Percentiles rank a stretch among this genome's conserved stretches.
Conservation (phyloP, 1,139 yeast species). For the Kurtzmaniella quercitrusa region DNA sequence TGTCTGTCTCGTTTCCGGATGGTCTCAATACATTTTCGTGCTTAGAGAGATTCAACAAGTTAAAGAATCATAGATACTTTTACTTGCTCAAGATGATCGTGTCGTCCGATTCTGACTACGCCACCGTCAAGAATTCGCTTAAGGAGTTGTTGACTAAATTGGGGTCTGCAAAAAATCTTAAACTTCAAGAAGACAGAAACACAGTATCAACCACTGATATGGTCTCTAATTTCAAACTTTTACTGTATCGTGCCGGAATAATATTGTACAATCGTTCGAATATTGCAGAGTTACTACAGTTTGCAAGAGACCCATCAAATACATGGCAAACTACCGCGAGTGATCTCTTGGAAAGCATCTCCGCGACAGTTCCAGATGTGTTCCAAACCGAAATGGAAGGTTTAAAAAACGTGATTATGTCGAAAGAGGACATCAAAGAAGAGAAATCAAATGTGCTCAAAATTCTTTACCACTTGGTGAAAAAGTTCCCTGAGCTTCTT, state of each 20-base stretch:
- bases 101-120: slow-evolving; percentile 57
- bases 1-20: slow-evolving; percentile 55
- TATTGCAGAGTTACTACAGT: slow-evolving; percentile 49
- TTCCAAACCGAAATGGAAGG: slow-evolving; percentile 57
- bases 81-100: slow-evolving; percentile 54
- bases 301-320: slow-evolving; percentile 34
- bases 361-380: slow-evolving; percentile 60
- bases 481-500: slow-evolving; percentile 39
- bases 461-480: slow-evolving; percentile 59
- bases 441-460: slow-evolving; percentile 32
- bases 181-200: slow-evolving; percentile 32
- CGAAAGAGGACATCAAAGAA: slow-evolving; percentile 3
- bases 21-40: slow-evolving; percentile 44
- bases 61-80: slow-evolving; percentile 56
- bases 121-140: slow-evolving; percentile 55
- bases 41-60: slow-evolving; percentile 46
- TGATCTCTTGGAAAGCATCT: slow-evolving; percentile 55
- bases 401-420: slow-evolving; percentile 31
- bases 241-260: slow-evolving; percentile 60
- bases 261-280: slow-evolving; percentile 65
- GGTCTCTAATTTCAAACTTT: slow-evolving; percentile 47
- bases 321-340: slow-evolving; percentile 39
- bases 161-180: slow-evolving; percentile 47
- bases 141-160: slow-evolving; percentile 57
- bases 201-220: slow-evolving; percentile 46